These are phyloP conservation scores for Aspergillus sp. DNA, from an alignment of 2,329 filamentous ascomycete species.

Conservation along the genomic window DNA sequence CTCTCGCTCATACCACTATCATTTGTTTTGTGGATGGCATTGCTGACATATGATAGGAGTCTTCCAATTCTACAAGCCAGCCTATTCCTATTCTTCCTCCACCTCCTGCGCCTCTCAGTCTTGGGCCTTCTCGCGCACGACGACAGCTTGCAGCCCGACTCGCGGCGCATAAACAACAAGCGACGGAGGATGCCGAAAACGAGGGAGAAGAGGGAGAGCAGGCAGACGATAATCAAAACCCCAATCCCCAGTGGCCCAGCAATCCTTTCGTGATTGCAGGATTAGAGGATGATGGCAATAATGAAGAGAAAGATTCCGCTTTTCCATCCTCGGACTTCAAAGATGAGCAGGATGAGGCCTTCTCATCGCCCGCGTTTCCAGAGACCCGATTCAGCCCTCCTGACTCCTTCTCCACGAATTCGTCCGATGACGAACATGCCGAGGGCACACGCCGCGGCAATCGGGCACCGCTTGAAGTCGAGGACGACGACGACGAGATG, in stretches of 20 bases:
- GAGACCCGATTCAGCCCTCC: slow-evolving; percentile 32
- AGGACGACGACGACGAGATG: slow-evolving; percentile 45
- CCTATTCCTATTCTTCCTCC: slow-evolving; percentile 38
- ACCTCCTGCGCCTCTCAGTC: slow-evolving; percentile 72
- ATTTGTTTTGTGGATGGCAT: background rate
- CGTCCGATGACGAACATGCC: slow-evolving; percentile 34
- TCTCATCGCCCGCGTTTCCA: slow-evolving; percentile 30
- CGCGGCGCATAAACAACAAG: slow-evolving; percentile 62
- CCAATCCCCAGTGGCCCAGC: slow-evolving; percentile 24
- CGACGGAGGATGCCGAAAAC: slow-evolving; percentile 34
- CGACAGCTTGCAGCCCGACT: slow-evolving; percentile 84
- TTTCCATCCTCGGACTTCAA: slow-evolving; percentile 27
- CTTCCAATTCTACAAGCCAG: slow-evolving; percentile 29
- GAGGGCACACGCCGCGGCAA: slow-evolving; percentile 35
- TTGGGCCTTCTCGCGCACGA: slow-evolving; percentile 76
- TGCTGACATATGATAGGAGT: slow-evolving; percentile 13
- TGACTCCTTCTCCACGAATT: slow-evolving; percentile 33
- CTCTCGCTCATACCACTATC: background rate
- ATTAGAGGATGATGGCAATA: slow-evolving; percentile 25
- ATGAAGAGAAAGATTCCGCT: slow-evolving; percentile 17
- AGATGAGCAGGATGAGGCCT: slow-evolving; percentile 11
- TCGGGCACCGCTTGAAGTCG: slow-evolving; percentile 51
- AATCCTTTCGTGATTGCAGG: slow-evolving; percentile 34
- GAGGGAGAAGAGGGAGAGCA: slow-evolving; percentile 19
- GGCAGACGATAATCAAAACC: slow-evolving; percentile 13